Base-by-base conservation (phyloP, 2,329 filamentous ascomycete species). In the Arthroderma sp. region DNA sequence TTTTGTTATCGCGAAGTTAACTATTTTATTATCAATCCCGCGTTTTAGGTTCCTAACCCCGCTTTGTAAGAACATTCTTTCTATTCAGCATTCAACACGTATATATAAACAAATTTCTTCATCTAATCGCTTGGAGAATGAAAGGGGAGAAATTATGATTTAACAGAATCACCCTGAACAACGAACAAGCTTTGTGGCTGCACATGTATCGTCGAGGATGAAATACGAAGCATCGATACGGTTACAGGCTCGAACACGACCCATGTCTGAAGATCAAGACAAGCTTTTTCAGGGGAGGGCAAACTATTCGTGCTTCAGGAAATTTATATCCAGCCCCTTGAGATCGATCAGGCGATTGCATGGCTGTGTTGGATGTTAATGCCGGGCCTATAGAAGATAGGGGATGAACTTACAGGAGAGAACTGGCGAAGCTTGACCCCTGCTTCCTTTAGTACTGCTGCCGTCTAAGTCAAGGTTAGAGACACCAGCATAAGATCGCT, bases 401-500 rank as follows among this genome's bases (percentile, higher is more conserved):
- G 57, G 35, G 55, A 43, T 51, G 23, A 80, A 9, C 84, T 75
- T 71, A 91, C 87, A 61, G 89, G 88, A 61, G 84, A 85, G 68
- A 95, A 97, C 71, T 97, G 91, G 64, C 93, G 81, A 66, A 98
- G 73, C 60, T 80, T 81, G 17, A 97, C 87, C 0, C 91, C 91
- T 5, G 90, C 90, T 70, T 90, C 83, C 58, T 82, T 77, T 63
- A 98, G 87, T 28, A 98, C 86, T 55, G 81, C 81, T 7, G 91
- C 89, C 38, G 89, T 87, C 70, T 81, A 66, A 3, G 53, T 19
- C 13, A 38, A 21, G 13, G 25, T 63, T 47, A 61, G 49, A 54
- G 49, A 33, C 39, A 31, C 21, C 8, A 19, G 23, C 19, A 44
- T 7, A 4, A 44, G 56, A 41, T 39, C 23, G 28, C 39, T 21